Evolutionary conservation across 1,139 yeast species (phyloP), one percentile per base, ranked within the genome.

Genomic region (Petasospora fabianii): DNA sequence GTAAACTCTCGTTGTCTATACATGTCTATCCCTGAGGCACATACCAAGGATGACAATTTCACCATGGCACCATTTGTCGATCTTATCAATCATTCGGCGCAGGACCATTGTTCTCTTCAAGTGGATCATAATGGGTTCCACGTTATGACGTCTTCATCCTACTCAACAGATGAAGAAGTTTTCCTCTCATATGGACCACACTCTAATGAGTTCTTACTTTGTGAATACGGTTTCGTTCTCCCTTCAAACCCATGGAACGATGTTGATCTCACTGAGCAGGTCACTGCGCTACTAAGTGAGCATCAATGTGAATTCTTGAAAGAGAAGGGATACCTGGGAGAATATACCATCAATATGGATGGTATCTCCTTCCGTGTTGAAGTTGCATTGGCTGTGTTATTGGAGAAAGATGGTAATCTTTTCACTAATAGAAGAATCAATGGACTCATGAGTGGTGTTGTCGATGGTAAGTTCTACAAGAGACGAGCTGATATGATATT

Each of bases 21-120:
- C 58, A 82, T 84, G 81, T 71, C 74, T 6, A 62, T 86, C 3
- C 80, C 85, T 1, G 69, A 71, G 36, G 69, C 74, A 33, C 63
- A 66, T 36, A 61, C 55, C 32, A 63, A 42, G 36, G 71, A 53
- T 16, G 88, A 84, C 50, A 84, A 86, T 55, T 81, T 88, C 61
- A 86, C 97, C 2, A 66, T 92, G 77, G 97, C 94, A 0, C 98
- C 98, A 0, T 82, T 69, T 49, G 90, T 90, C 12, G 98, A 92
- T 64, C 84, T 85, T 56, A 65, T 92, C 41, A 92, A 92, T 62
- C 97, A 92, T 60, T 66, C 77, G 10, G 61, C 72, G 24, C 68
- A 68, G 2, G 77, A 76, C 30, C 75, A 72, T 36, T 80, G 86
- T 44, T 60, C 61, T 2, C 59, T 80, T 35, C 68, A 69, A 32